Conservation (phyloP, 1,139 yeast species). For the Arxiozyma slooffiae region DNA sequence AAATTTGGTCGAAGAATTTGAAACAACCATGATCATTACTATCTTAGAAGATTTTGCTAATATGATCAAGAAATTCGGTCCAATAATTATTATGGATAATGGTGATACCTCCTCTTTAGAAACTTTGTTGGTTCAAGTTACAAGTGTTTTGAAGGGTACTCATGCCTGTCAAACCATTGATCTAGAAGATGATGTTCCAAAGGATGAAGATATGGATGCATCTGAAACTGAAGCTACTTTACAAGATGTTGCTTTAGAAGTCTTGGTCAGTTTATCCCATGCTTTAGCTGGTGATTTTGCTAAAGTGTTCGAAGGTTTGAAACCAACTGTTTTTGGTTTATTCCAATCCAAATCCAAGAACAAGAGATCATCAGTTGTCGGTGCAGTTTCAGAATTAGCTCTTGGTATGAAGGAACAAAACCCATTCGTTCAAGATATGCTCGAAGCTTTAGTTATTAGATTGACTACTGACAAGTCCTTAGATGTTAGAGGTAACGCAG, state of each 20-base stretch:
- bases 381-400: conserved; percentile 83
- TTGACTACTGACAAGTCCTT: conserved; percentile 68
- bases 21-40: conserved; percentile 68
- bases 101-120: conserved; percentile 56
- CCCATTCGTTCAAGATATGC: conserved; percentile 59
- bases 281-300: conserved; percentile 61
- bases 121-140: conserved; percentile 56
- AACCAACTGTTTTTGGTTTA: conserved; percentile 53
- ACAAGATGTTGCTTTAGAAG: conserved; percentile 79
- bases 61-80: conserved; percentile 62
- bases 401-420: conserved; percentile 62
- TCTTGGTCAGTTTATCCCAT: conserved; percentile 62
- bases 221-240: conserved; percentile 83
- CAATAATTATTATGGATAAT: conserved; percentile 54
- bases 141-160: conserved; percentile 64
- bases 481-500: conserved; percentile 92
- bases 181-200: conserved; percentile 43
- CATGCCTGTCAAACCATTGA: conserved; percentile 73
- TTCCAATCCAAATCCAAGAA: conserved; percentile 55
- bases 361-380: conserved; percentile 78
- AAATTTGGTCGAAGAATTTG: conserved; percentile 68
- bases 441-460: conserved; percentile 59
- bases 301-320: conserved; percentile 64
- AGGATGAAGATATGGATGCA: conserved; percentile 51
- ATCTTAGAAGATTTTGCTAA: conserved; percentile 69